These are phyloP conservation scores for Phyllosticta citrichinensis DNA, from an alignment of 2,329 filamentous ascomycete genomes.

Conservation along the genomic window DNA sequence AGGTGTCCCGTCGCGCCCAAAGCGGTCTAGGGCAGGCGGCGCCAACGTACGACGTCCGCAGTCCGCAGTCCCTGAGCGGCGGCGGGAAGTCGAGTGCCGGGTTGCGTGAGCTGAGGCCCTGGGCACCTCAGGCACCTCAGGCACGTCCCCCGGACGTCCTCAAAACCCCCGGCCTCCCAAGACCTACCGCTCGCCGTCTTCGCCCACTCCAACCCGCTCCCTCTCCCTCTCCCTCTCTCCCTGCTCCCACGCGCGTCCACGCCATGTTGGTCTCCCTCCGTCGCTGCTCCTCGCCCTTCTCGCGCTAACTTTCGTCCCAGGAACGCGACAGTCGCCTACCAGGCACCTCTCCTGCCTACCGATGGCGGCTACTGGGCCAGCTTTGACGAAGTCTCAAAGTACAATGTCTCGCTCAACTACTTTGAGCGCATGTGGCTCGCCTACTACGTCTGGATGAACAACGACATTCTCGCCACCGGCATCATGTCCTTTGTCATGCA, in stretches of 20 bases:
- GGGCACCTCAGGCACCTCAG: too few relatives aligned
- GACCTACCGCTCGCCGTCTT: background rate
- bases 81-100: background rate
- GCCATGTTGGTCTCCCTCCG: background rate
- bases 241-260: background rate
- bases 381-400: slow-evolving; percentile 54
- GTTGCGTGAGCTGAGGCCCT: background rate
- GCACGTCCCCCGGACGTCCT: background rate
- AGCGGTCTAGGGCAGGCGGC: background rate
- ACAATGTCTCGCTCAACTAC: slow-evolving; percentile 79
- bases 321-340: slow-evolving; percentile 28
- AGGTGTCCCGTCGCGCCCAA: background rate
- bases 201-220: background rate
- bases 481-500: slow-evolving; percentile 97
- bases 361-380: slow-evolving; percentile 53
- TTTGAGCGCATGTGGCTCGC: slow-evolving; percentile 85
- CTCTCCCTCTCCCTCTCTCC: background rate
- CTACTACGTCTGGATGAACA: slow-evolving; percentile 98
- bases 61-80: background rate
- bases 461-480: slow-evolving; percentile 90
- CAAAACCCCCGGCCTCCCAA: background rate
- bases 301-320: slow-evolving; percentile 13
- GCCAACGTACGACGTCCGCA: background rate
- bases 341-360: slow-evolving; percentile 26
- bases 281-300: background rate